phyloP scores from a whole-genome alignment of 1,139 yeast species.

The Barnettozyma hawaiiensis region DNA sequence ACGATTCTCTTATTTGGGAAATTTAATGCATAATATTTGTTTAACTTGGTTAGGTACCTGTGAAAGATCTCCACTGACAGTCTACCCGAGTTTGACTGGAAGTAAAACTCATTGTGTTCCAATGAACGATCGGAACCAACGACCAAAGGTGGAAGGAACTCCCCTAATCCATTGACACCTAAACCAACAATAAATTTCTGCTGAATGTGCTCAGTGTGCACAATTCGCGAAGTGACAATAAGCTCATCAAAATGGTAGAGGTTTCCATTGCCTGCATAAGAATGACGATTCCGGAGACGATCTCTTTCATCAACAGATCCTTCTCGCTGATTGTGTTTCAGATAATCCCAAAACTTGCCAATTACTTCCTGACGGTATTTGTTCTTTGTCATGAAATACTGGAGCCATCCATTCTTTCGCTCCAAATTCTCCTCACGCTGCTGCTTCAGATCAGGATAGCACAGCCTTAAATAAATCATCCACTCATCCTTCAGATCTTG shows the following conservation, averaged over 20 bases:
- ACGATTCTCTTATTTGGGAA: conserved; percentile 19
- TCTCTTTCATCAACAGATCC: conserved; percentile 7
- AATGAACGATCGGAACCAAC: conserved; percentile 8
- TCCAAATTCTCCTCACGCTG: conserved; percentile 3
- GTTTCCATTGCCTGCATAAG: conserved; percentile 17
- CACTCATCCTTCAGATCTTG: conserved; percentile 28
- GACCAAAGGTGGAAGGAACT: conserved; percentile 15
- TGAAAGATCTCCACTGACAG: conserved; percentile 30
- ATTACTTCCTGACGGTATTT: conserved; percentile 25
- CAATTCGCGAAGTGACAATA: conserved; percentile 17
- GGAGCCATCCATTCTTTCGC: conserved; percentile 35
- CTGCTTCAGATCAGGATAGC: conserved; percentile 7
- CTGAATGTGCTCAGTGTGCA: conserved; percentile 14
- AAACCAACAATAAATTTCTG: conserved; percentile 15
- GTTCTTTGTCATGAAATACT: conserved; percentile 31
- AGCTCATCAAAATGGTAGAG: conserved; percentile 27
- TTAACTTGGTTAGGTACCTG: conserved; percentile 16
- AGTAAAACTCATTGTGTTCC: conserved; percentile 7
- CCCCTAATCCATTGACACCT: conserved; percentile 17
- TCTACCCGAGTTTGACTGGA: conserved; percentile 10
- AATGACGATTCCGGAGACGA: conserved; percentile 9
- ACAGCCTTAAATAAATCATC: conserved; percentile 21
- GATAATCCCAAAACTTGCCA: conserved; percentile 5
- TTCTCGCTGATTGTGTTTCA: conserved; percentile 14
- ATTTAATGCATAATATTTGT: conserved; percentile 8